phyloP scores from a whole-genome alignment of 208 protist species.

The Trichomonas tenax region DNA sequence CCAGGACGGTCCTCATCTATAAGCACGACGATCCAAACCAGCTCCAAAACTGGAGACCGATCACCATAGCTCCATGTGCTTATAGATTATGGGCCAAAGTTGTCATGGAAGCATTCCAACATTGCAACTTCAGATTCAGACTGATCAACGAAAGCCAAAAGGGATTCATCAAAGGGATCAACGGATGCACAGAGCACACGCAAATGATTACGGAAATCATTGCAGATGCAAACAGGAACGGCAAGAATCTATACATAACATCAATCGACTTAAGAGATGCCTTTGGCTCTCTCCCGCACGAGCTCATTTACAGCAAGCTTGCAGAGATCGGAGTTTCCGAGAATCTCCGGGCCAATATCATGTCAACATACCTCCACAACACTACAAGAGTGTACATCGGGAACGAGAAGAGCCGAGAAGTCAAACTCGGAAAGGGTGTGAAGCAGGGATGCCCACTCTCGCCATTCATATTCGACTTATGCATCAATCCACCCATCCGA shows the following conservation, averaged over 20 bases:
- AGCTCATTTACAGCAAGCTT: not conserved
- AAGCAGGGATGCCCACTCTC: not conserved
- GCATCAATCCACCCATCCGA: too few species aligned
- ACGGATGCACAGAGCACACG: not conserved
- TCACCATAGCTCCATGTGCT: too few species aligned
- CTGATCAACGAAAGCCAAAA: not conserved
- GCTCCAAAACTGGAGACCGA: too few species aligned
- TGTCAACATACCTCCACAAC: not conserved
- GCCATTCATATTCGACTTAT: not conserved
- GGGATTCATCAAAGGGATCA: not conserved
- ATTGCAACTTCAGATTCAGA: not conserved
- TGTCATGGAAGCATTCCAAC: not conserved
- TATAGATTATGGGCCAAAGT: too few species aligned
- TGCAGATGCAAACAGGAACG: not conserved
- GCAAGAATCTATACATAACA: not conserved
- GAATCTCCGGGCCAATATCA: not conserved
- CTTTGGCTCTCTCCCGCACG: not conserved
- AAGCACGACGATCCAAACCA: too few species aligned
- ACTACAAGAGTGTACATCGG: not conserved
- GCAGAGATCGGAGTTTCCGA: not conserved
- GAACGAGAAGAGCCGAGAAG: too few species aligned
- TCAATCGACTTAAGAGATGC: not conserved
- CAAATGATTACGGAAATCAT: not conserved
- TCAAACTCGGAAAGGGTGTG: not conserved
- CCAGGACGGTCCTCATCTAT: too few species aligned